These are phyloP conservation scores for Blastomyces gilchristii DNA, from an alignment of 2,329 filamentous ascomycete genomes.

Conservation along the genomic window DNA sequence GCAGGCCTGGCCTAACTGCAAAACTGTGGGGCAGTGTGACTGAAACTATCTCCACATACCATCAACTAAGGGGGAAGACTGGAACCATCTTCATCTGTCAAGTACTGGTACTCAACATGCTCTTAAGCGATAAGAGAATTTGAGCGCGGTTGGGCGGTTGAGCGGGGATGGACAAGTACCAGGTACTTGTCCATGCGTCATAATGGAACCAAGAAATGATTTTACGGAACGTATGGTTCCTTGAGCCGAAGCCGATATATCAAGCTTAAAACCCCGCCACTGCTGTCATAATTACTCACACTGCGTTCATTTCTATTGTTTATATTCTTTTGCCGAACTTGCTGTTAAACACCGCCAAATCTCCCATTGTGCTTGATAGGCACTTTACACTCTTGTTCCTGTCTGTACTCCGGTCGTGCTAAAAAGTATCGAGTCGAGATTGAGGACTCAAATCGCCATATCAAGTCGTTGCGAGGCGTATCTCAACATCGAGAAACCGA, in stretches of 20 bases:
- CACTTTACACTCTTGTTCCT: background rate
- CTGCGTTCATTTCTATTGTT: background rate
- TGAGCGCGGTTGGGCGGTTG: background rate
- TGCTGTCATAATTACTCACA: background rate
- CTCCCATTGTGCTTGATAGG: background rate
- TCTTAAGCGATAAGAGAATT: background rate
- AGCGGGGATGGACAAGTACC: background rate
- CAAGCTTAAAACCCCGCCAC: background rate
- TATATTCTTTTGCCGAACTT: background rate
- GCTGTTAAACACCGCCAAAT: background rate
- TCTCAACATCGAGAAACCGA: background rate
- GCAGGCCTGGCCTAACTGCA: background rate
- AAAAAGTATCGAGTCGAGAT: background rate
- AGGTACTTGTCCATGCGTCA: background rate
- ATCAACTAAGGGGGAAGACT: background rate
- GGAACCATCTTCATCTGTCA: background rate
- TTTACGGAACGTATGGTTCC: background rate
- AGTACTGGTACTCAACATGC: background rate
- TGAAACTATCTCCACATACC: background rate
- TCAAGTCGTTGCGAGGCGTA: background rate
- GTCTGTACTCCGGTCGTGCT: background rate
- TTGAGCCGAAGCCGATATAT: background rate
- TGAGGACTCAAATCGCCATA: background rate
- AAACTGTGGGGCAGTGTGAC: background rate
- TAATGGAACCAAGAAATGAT: background rate